Base-by-base conservation (phyloP, 1,139 yeast genomes). In the Pichia sp. region DNA sequence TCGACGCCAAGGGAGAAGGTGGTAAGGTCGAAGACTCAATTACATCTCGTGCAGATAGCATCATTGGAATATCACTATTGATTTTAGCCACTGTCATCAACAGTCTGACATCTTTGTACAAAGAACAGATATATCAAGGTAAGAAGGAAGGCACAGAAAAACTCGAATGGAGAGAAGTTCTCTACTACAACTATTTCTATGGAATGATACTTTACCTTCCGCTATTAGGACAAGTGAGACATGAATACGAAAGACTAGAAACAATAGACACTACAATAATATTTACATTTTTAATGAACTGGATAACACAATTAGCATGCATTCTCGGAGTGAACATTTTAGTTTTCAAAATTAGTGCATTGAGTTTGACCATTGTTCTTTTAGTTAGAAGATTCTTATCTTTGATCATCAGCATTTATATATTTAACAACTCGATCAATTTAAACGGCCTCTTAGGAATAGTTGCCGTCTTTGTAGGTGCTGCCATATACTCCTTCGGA, bases 281-380 rank as follows among this genome's bases (percentile, higher is more conserved):
- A 18, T 31, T n/a, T 14, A 7, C 50, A 64, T 19, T 69, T 62
- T 45, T 62, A 71, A 38, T 71, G 18, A 85, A 84, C 59, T 75
- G 77, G n/a, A 40, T 71, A 1, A 77, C 90, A 0, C 94, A 85
- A 61, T 75, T 76, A 55, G 46, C 79, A 4, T 85, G 94, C 59
- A 79, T 83, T 2, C 67, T 78, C 15, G 90, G 91, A 4, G 91
- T 84, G 19, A 83, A 82, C 58, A 71, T 71, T 58, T 66, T 85
- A 20, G 81, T 84, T 0, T 79, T 85, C 8, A 66, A 65, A 27
- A 70, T 81, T 1, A 69, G 79, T 27, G 85, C 91, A 0, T 62
- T 85, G 42, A 79, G 87, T 0, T 78, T 85, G 2, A 74, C 82
- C 0, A 75, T 85, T 22, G 77, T 81, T 1, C 67, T 85, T 24